These are phyloP conservation scores for Amborella trichopoda DNA, from an alignment of 164 flowering plant genomes.

Conservation along the genomic window DNA sequence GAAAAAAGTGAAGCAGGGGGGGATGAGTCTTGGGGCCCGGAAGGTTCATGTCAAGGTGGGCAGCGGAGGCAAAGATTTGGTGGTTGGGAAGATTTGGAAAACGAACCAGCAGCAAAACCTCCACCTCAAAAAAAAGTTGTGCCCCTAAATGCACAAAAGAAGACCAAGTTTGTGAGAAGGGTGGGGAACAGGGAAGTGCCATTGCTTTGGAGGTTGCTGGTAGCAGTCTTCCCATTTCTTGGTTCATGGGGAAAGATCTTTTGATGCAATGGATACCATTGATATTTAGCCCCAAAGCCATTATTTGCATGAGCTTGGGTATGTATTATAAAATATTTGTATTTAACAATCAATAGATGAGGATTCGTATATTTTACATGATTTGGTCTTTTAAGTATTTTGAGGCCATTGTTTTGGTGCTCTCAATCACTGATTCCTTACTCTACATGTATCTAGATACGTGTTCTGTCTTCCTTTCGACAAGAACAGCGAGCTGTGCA, in stretches of 20 bases:
- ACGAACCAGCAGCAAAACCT: conserved; percentile 9
- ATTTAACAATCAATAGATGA: too few species aligned
- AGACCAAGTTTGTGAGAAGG: conserved; percentile 27
- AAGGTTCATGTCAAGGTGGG: conserved; percentile 19
- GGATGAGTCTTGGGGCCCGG: conserved; percentile 37
- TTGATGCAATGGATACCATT: too few species aligned
- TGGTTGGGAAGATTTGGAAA: conserved; percentile 88
- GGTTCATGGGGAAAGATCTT: conserved; percentile 59
- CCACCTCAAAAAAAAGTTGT: conserved; percentile 8
- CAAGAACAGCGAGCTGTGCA: too few species aligned
- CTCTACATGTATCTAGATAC: too few species aligned
- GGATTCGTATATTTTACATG: too few species aligned
- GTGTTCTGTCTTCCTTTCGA: too few species aligned
- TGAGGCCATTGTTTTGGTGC: too few species aligned
- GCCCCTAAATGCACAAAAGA: conserved; percentile 7
- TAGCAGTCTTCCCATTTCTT: conserved; percentile 73
- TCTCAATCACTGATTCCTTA: too few species aligned
- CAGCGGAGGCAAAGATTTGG: conserved; percentile 33
- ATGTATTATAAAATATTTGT: too few species aligned
- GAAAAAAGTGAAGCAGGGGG: conserved; percentile 16
- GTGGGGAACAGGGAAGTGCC: conserved; percentile 32
- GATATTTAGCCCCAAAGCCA: too few species aligned
- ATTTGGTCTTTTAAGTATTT: too few species aligned
- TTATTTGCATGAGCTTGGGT: too few species aligned
- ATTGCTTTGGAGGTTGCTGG: conserved; percentile 48